Conservation (phyloP, 345 rosid species). For the Hypericum androsaemum region DNA sequence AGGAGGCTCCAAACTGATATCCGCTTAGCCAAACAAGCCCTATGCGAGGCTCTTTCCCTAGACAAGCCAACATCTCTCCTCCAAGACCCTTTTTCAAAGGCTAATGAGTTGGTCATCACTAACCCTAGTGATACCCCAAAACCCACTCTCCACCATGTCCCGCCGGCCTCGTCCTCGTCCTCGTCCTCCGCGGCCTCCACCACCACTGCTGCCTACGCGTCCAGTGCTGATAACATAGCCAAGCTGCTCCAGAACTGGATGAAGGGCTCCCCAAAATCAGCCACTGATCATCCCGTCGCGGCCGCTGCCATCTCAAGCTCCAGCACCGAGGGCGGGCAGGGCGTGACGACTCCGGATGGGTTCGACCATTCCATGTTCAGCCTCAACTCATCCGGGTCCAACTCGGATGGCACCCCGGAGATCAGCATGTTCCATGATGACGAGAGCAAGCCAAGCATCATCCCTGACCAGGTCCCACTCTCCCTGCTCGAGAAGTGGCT, state of each 20-base stretch:
- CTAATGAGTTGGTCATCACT: no score
- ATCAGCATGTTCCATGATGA: no score
- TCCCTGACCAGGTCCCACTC: slow-evolving; percentile 31
- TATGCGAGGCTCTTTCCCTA: neutral
- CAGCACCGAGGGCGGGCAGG: neutral
- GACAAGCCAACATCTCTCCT: neutral
- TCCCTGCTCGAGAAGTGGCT: slow-evolving; percentile 62
- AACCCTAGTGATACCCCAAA: neutral
- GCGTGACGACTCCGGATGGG: no score
- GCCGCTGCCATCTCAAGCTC: neutral
- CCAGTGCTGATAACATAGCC: slow-evolving; percentile 4
- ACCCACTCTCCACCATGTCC: neutral
- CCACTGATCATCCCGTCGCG: neutral
- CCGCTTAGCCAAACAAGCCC: slow-evolving; percentile 4
- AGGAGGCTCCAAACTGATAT: slow-evolving; percentile 1
- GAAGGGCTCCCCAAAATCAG: neutral
- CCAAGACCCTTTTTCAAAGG: no score
- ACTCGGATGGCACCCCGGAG: no score
- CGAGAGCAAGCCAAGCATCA: no score
- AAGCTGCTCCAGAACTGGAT: slow-evolving; percentile 7
- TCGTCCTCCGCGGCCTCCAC: neutral
- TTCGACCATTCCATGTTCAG: no score
- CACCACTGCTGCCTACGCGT: neutral
- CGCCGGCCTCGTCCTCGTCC: neutral
- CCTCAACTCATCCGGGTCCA: no score